Evolutionary conservation across 768 basidiomycete species (phyloP), one percentile per base, ranked within the genome.

Genomic region (Pulveroboletus sp.): DNA sequence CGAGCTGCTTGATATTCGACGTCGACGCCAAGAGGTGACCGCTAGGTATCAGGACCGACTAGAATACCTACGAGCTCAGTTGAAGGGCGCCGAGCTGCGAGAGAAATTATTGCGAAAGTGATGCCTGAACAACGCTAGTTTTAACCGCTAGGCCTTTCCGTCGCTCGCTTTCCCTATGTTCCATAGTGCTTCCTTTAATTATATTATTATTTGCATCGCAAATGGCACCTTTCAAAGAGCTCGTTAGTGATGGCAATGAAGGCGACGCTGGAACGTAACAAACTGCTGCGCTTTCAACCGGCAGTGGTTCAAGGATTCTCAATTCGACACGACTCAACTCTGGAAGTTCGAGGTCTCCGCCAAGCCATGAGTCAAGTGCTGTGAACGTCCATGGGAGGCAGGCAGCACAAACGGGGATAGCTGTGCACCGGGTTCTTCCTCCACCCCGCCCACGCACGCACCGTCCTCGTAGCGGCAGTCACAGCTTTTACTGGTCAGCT

Each of bases 11-110:
- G 86, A 88, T 47, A 83, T 92, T 50, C 78, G 84, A 47, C 65
- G 79, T 53, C 75, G 86, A 54, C 73, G 86, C 33, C 81, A 79
- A 47, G 88, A 89, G 59, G 86, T 92, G 28, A 77, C 76, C 31
- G 73, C 70, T 55, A 78, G 88, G 57, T 92, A 92, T 59, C 83
- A 86, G 48, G 78, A 78, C 31, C 81, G 89, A 41, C 65, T 92
- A 61, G 88, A 89, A 55, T 92, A 87, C 63, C 70, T 92, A 57
- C 79, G 85, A 32, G 89, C 89, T 33, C 85, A 86, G 69, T 63
- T 92, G 62, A 90, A 89, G 69, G 84, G 86, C 17, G 89, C 88
- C 2, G 85, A 90, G 69, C 64, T 92, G 60, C 86, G 86, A 55
- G 90, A 92, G 72, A 88, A 89, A 65, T 68, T 92, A 57, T 57